phyloP scores from a whole-genome alignment of 2,329 filamentous ascomycete genomes.

The Alternaria arbusti region DNA sequence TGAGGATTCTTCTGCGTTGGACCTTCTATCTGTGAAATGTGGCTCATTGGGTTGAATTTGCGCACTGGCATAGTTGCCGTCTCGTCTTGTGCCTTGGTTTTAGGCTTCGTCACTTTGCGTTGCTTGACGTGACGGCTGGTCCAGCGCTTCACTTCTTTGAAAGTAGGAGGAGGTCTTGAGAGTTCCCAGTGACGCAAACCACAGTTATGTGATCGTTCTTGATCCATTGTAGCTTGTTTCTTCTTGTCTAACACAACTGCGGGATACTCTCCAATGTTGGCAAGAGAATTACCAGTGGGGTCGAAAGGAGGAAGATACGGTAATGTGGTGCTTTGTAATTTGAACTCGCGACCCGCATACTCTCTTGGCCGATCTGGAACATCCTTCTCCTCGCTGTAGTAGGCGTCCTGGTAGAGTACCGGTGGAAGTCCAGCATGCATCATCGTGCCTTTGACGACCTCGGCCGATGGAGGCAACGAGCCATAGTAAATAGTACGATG shows the following conservation, averaged over 20 bases:
- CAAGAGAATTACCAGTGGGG: slow-evolving; percentile 62
- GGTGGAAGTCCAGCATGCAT: slow-evolving; percentile 65
- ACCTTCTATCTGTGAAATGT: slow-evolving; percentile 83
- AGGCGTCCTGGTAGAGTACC: slow-evolving; percentile 82
- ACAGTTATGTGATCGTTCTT: slow-evolving; percentile 63
- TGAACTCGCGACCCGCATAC: slow-evolving; percentile 88
- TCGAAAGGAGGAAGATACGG: slow-evolving; percentile 85
- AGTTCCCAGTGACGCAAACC: slow-evolving; percentile 79
- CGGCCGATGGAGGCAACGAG: slow-evolving; percentile 49
- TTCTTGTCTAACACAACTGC: slow-evolving; percentile 57
- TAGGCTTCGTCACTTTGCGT: slow-evolving; percentile 11
- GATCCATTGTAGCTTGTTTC: slow-evolving; percentile 59
- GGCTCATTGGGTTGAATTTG: slow-evolving; percentile 25
- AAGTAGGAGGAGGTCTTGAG: slow-evolving; percentile 71
- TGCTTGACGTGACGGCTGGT: slow-evolving; percentile 51
- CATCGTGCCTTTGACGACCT: slow-evolving; percentile 64
- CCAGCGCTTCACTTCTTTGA: slow-evolving; percentile 74
- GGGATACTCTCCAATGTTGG: slow-evolving; percentile 62
- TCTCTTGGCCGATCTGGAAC: slow-evolving; percentile 78
- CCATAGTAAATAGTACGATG: slow-evolving; percentile 44
- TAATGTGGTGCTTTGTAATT: slow-evolving; percentile 73
- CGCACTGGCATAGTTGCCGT: slow-evolving; percentile 18
- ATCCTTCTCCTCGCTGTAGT: slow-evolving; percentile 83
- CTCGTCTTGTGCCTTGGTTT: slow-evolving; percentile 6
- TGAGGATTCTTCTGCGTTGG: slow-evolving; percentile 82